These are phyloP conservation scores for Ilyonectria sp. DNA, from an alignment of 2,329 filamentous ascomycete species.

Conservation along the genomic window DNA sequence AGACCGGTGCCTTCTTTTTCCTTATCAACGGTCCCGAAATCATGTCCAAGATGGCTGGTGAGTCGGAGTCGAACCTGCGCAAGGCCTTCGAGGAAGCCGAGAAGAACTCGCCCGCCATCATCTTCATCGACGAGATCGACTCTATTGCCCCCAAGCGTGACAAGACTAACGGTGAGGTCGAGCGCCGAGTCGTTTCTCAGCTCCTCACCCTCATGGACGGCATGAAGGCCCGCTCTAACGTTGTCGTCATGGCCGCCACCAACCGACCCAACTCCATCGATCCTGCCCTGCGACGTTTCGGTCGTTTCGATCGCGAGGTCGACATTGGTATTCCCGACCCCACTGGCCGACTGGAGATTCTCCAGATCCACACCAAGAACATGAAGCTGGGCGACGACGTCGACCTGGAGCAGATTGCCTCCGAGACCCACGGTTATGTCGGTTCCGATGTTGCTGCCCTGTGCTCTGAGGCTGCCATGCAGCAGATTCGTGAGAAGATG, in stretches of 20 bases:
- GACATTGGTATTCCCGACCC: slow-evolving; percentile 99
- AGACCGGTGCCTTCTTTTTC: slow-evolving; percentile 99
- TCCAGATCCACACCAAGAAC: slow-evolving; percentile 99
- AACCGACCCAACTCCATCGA: slow-evolving; percentile 98
- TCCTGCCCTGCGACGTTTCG: slow-evolving; percentile 96
- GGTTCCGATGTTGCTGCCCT: slow-evolving; percentile 98
- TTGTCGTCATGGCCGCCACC: slow-evolving; percentile 99
- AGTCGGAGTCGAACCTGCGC: slow-evolving; percentile 97
- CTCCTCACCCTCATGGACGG: slow-evolving; percentile 98
- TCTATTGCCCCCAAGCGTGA: slow-evolving; percentile 99
- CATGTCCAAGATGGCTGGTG: slow-evolving; percentile 99
- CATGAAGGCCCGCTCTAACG: slow-evolving; percentile 99
- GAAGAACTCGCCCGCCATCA: slow-evolving; percentile 99
- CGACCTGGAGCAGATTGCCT: slow-evolving; percentile 94
- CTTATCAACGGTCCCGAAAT: slow-evolving; percentile 99
- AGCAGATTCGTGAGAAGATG: slow-evolving; percentile 99
- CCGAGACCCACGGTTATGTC: slow-evolving; percentile 99
- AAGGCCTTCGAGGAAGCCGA: slow-evolving; percentile 99
- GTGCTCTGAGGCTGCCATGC: slow-evolving; percentile 99
- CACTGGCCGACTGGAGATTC: slow-evolving; percentile 97
- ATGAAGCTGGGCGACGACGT: slow-evolving; percentile 99
- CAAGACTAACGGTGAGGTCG: slow-evolving; percentile 99
- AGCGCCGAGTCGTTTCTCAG: slow-evolving; percentile 98
- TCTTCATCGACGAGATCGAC: slow-evolving; percentile 99
- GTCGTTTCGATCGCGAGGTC: slow-evolving; percentile 98